Evolutionary conservation across 73 alveolate genomes (phyloP).

Genomic region (Paramecium caudatum): DNA sequence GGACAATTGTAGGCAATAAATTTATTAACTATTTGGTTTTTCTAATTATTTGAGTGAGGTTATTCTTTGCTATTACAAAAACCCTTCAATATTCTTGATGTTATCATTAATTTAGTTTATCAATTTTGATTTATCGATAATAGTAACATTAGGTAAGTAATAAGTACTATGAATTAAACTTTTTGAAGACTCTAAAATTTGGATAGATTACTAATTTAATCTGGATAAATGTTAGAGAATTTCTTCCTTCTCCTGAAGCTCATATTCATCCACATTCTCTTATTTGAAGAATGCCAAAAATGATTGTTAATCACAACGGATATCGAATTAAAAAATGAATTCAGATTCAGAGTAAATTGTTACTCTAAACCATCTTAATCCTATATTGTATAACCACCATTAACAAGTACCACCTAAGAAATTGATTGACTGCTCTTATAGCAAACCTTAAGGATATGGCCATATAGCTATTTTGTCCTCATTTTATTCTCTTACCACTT

Average conservation of each 20-base stretch:
- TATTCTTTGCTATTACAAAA: background rate
- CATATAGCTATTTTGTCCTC: conserved; percentile 46
- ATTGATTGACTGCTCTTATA: background rate
- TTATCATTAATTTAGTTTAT: background rate
- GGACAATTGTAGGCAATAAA: background rate
- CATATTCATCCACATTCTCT: conserved; percentile 48
- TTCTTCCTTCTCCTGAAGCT: conserved; percentile 13
- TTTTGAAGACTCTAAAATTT: conserved; percentile 13
- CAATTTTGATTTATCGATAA: conserved; percentile 5
- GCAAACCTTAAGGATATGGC: conserved; percentile 54
- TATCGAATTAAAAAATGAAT: conserved; percentile 4
- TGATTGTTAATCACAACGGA: background rate
- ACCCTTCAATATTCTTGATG: conserved; percentile 1
- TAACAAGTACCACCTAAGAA: background rate
- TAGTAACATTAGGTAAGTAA: conserved; percentile 37
- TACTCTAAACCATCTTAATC: background rate
- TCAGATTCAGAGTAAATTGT: background rate
- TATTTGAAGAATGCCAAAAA: background rate
- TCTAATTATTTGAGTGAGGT: background rate
- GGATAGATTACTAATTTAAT: background rate
- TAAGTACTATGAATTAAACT: conserved; percentile 17
- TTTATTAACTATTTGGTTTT: background rate
- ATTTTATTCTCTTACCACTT: background rate
- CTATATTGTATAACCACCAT: conserved; percentile 20
- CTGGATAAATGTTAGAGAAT: background rate